Conservation (phyloP, 192 early-diverging fungal species). For the Geosiphon pyriformis region DNA sequence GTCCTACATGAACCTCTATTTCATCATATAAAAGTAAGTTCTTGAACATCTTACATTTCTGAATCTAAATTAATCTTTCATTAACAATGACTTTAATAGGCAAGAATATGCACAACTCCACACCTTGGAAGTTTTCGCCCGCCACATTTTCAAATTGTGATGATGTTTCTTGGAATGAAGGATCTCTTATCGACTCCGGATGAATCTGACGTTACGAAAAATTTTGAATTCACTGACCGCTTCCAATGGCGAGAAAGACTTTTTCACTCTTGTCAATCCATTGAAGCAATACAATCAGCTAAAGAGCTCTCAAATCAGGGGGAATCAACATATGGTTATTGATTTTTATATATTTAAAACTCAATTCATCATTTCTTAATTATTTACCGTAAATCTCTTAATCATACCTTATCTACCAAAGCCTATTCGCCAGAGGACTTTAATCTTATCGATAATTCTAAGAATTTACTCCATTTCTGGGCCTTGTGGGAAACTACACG, state of each 20-base stretch:
- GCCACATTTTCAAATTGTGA: constrained; percentile 58
- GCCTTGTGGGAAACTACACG: constrained; percentile 68
- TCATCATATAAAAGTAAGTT: not conserved
- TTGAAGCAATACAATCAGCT: not conserved
- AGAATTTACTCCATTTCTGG: constrained; percentile 59
- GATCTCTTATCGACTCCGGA: constrained; percentile 23
- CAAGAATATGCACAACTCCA: constrained; percentile 34
- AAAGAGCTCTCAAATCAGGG: not conserved
- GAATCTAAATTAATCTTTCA: not conserved
- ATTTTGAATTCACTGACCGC: constrained; percentile 3
- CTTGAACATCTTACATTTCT: not conserved
- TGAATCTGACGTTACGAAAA: not conserved
- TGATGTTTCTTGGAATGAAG: constrained; percentile 48
- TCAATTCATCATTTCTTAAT: too few relatives aligned
- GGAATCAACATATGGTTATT: not conserved
- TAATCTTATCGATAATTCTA: constrained; percentile 30
- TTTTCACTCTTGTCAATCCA: constrained; percentile 54
- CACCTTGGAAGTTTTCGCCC: constrained; percentile 59
- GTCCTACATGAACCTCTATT: not conserved
- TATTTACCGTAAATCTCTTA: too few relatives aligned
- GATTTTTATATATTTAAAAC: too few relatives aligned
- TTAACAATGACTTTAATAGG: not conserved
- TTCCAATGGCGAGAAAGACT: constrained; percentile 45
- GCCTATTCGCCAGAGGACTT: too few relatives aligned
- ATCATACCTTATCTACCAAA: too few relatives aligned